Conservation (phyloP, 495 filamentous ascomycete genomes). For the Sporormia fimetaria region DNA sequence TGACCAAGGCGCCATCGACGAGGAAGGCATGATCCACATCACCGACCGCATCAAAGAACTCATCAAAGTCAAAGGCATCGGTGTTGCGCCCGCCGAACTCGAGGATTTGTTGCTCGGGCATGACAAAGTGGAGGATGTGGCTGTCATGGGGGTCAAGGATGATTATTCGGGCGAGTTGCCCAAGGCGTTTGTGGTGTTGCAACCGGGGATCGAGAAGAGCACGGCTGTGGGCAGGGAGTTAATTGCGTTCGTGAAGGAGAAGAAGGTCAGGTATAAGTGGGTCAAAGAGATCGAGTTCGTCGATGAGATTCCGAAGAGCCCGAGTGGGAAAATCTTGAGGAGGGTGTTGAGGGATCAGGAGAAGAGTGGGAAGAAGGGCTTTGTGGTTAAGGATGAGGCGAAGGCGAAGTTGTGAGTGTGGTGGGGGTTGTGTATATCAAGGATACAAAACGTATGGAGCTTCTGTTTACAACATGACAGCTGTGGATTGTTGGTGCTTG, state of each 20-base stretch:
- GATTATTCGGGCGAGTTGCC: slow-evolving; percentile 52
- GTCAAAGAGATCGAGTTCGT: slow-evolving; percentile 54
- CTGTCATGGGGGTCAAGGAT: slow-evolving; percentile 48
- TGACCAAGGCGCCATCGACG: slow-evolving; percentile 50
- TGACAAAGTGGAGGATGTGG: slow-evolving; percentile 46
- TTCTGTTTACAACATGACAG: too few relatives aligned
- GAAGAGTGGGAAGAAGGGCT: slow-evolving; percentile 21
- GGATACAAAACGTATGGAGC: too few relatives aligned
- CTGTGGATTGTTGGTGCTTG: too few relatives aligned
- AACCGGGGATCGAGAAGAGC: slow-evolving; percentile 28
- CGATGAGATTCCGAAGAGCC: slow-evolving; percentile 53
- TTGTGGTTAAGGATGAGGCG: slow-evolving; percentile 33
- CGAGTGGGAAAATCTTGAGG: slow-evolving; percentile 57
- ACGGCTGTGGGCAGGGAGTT: slow-evolving; percentile 35
- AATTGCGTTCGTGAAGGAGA: slow-evolving; percentile 46
- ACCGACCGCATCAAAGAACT: slow-evolving; percentile 69
- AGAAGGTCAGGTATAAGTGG: slow-evolving; percentile 56
- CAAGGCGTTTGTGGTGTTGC: slow-evolving; percentile 51
- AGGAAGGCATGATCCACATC: slow-evolving; percentile 52
- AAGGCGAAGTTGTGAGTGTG: slow-evolving; percentile 37
- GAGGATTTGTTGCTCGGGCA: slow-evolving; percentile 53
- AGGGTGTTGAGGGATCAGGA: slow-evolving; percentile 41
- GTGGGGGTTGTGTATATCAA: too few relatives aligned
- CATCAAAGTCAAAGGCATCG: slow-evolving; percentile 65
- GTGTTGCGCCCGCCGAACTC: slow-evolving; percentile 58